phyloP scores from a whole-genome alignment of 2,329 filamentous ascomycete species.

The Emmonsiellopsis sp. region DNA sequence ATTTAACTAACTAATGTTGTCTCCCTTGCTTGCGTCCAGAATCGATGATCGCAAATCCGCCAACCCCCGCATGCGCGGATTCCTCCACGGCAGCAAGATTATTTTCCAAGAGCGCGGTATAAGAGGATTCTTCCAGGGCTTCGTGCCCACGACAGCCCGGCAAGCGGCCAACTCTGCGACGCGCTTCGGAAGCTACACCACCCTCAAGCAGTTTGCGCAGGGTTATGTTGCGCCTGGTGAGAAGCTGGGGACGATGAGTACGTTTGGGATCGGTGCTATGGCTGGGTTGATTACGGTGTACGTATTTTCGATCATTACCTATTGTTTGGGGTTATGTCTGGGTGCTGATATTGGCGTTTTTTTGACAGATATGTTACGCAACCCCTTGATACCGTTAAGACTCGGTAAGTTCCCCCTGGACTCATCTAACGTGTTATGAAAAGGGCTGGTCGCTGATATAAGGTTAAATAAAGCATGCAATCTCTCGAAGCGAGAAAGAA shows the following conservation, averaged over 20 bases:
- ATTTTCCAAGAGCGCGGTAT: constrained; percentile 83
- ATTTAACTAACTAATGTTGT: not conserved
- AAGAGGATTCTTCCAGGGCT: constrained; percentile 91
- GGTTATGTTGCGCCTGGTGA: constrained; percentile 89
- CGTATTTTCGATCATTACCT: constrained; percentile 23
- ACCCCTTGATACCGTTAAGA: constrained; percentile 89
- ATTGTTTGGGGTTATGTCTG: not conserved
- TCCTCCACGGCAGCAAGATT: constrained; percentile 79
- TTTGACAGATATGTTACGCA: constrained; percentile 45
- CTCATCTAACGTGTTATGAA: constrained; percentile 11
- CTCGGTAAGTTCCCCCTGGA: constrained; percentile 39
- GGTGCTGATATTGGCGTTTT: not conserved
- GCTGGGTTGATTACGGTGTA: constrained; percentile 89
- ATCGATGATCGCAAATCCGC: constrained; percentile 89
- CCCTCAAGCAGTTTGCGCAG: constrained; percentile 80
- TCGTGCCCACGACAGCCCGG: constrained; percentile 86
- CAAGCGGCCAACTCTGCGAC: constrained; percentile 92
- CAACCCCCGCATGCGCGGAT: constrained; percentile 81
- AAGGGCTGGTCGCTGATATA: not conserved
- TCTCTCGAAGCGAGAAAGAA: constrained; percentile 71
- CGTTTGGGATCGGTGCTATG: constrained; percentile 81
- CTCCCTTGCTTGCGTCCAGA: constrained; percentile 33
- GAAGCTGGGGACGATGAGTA: constrained; percentile 79
- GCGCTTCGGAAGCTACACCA: constrained; percentile 84
- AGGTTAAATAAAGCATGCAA: constrained; percentile 80